Conservation (phyloP, 2,329 filamentous ascomycete genomes). For the Calcarisporium arbuscula region DNA sequence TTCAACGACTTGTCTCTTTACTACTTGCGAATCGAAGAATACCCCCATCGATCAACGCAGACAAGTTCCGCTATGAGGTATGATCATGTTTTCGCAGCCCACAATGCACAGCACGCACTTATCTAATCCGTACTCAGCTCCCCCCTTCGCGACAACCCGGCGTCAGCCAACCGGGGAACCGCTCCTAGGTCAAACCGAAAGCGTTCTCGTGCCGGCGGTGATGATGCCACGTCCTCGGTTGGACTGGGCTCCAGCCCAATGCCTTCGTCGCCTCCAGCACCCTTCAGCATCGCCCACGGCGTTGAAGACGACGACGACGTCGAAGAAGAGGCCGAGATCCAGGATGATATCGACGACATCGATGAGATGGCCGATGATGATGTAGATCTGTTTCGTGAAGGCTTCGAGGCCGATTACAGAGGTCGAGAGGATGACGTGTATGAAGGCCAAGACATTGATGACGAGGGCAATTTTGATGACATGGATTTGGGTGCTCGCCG, state of each 20-base stretch:
- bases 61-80: constrained; percentile 23
- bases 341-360: constrained; percentile 69
- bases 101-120: no score
- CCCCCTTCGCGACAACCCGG: constrained; percentile 72
- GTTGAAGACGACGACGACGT: constrained; percentile 66
- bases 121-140: constrained; percentile 49
- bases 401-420: constrained; percentile 66
- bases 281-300: constrained; percentile 58
- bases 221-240: constrained; percentile 45
- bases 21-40: constrained; percentile 1
- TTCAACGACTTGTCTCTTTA: no score
- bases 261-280: constrained; percentile 58
- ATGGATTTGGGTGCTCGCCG: constrained; percentile 62
- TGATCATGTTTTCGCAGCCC: no score
- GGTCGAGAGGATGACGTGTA: constrained; percentile 63
- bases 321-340: constrained; percentile 63
- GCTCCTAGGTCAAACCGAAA: constrained; percentile 46
- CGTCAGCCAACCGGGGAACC: constrained; percentile 74
- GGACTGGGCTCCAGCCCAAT: constrained; percentile 53
- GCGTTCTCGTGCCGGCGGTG: constrained; percentile 45
- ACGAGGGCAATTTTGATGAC: constrained; percentile 67
- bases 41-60: background rate
- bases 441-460: constrained; percentile 66
- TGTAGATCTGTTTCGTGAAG: constrained; percentile 69
- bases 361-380: constrained; percentile 79